Evolutionary conservation across 495 filamentous ascomycete genomes (phyloP), one percentile per base, ranked within the genome.

Genomic region (Rostrohypoxylon terebratum): DNA sequence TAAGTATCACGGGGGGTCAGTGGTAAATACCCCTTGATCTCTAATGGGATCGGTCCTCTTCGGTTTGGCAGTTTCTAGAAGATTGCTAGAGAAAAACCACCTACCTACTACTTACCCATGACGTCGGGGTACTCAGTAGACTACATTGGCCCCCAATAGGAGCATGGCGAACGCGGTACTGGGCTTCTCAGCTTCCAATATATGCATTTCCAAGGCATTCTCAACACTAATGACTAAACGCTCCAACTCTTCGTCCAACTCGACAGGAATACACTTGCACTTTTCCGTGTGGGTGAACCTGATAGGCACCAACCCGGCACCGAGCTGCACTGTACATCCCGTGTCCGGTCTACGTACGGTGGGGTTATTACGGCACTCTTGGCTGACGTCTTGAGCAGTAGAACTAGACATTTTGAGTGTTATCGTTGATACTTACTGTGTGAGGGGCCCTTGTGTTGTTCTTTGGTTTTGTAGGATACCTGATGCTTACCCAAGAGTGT

Each of bases 211-310:
- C 2, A 75, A 5, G 7, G 72, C 72, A 23, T 42, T 10, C 3
- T 38, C 42, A 20, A 66, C 20, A 13, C 53, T 63, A 3, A 9
- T 20, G 5, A 18, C 44, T 42, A 68, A 5, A 10, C 57, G 60
- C 10, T 9, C 23, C 11, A 72, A 11, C 8, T 63, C 31, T 16
- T 68, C 59, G 6, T 38, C 18, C 2, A 28, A 48, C 2, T 55
- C 7, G 2, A 58, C 33, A 28, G 7, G 36, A 9, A 75, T 28
- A 31, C 73, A 75, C 65, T 72, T 69, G 44, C 73, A 75, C 18
- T 50, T 61, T 21, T 55, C 14, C 0, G 45, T 60, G 42, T 75
- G 69, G 1, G 16, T 34, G 14, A 69, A 1, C 0, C 45, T 9
- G 6, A 18, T 9, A 7, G 68, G 68, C n/a, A 25, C 14, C 2